Evolutionary conservation across 176 grass and related monocot species (phyloP).

Genomic region (Eleusine coracana): DNA sequence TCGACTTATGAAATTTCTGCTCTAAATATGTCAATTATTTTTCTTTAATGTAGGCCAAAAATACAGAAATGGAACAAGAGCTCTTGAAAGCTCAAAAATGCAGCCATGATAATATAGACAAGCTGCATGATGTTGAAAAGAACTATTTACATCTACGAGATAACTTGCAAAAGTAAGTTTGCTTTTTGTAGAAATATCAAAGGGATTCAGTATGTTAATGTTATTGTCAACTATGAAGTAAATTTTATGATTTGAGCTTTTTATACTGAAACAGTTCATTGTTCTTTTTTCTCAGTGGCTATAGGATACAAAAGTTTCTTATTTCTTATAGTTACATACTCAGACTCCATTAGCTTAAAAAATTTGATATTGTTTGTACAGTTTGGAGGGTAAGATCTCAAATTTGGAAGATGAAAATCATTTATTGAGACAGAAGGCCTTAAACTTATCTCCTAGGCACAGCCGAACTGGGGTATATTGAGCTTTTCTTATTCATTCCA

Average conservation of each 20-base stretch:
- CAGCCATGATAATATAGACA: slow-evolving; percentile 71
- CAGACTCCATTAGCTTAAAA: slow-evolving; percentile 10
- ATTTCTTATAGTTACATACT: slow-evolving; percentile 5
- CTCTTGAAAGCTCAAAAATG: slow-evolving; percentile 61
- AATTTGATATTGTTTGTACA: slow-evolving; percentile 39
- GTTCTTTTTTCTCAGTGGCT: slow-evolving; percentile 9
- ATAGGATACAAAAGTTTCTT: background rate
- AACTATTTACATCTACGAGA: slow-evolving; percentile 64
- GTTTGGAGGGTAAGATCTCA: slow-evolving; percentile 83
- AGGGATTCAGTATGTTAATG: slow-evolving; percentile 4
- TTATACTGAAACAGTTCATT: background rate
- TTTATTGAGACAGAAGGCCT: slow-evolving; percentile 83
- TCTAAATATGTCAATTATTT: slow-evolving; percentile 23
- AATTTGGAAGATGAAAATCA: slow-evolving; percentile 93
- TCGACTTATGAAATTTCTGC: slow-evolving; percentile 8
- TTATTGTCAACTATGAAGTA: background rate
- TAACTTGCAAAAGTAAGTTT: slow-evolving; percentile 69
- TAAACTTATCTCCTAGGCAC: slow-evolving; percentile 74
- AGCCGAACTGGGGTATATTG: slow-evolving; percentile 50
- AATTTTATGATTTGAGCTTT: background rate
- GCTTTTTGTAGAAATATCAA: slow-evolving; percentile 5
- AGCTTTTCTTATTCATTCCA: slow-evolving; percentile 44
- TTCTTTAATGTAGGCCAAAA: slow-evolving; percentile 55
- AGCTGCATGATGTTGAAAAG: slow-evolving; percentile 73
- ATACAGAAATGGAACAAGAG: slow-evolving; percentile 66